phyloP scores from a whole-genome alignment of 139 green algal genomes.

The Volvox africanus region DNA sequence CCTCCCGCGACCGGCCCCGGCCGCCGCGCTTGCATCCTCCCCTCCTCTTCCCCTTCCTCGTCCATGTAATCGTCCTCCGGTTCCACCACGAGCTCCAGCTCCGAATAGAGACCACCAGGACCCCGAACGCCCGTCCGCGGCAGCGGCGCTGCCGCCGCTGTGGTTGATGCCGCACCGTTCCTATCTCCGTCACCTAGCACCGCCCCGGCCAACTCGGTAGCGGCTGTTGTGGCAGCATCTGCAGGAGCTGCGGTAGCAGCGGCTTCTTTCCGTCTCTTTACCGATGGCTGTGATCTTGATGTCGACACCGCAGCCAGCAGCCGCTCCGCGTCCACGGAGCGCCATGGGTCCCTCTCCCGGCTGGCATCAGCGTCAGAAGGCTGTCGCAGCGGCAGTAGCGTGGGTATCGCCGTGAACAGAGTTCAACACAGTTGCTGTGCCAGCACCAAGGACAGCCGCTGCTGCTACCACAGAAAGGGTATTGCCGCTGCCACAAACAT shows the following conservation, averaged over 20 bases:
- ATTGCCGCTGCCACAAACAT: no score
- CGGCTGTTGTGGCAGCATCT: background rate
- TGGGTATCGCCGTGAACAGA: background rate
- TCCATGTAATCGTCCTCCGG: slow-evolving; percentile 64
- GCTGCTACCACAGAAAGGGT: no score
- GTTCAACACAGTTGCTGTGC: background rate
- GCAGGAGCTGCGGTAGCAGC: background rate
- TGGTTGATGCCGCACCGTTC: background rate
- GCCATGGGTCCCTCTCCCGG: slow-evolving; percentile 64
- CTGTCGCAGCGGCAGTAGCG: slow-evolving; percentile 19
- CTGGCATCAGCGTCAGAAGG: slow-evolving; percentile 26
- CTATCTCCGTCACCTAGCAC: background rate
- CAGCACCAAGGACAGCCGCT: no score
- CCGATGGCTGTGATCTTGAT: background rate
- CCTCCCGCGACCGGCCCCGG: background rate
- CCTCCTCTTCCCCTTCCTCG: background rate
- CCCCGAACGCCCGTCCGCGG: slow-evolving; percentile 22
- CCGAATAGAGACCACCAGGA: slow-evolving; percentile 60
- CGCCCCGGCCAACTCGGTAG: background rate
- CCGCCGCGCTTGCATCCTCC: background rate
- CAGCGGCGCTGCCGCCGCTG: slow-evolving; percentile 16
- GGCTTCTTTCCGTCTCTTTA: background rate
- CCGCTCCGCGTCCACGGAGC: slow-evolving; percentile 38
- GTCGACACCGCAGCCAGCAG: background rate
- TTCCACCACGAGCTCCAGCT: slow-evolving; percentile 85